These are phyloP conservation scores for Pseudonectria foliicola DNA, from an alignment of 2,329 filamentous ascomycete genomes.

Conservation along the genomic window DNA sequence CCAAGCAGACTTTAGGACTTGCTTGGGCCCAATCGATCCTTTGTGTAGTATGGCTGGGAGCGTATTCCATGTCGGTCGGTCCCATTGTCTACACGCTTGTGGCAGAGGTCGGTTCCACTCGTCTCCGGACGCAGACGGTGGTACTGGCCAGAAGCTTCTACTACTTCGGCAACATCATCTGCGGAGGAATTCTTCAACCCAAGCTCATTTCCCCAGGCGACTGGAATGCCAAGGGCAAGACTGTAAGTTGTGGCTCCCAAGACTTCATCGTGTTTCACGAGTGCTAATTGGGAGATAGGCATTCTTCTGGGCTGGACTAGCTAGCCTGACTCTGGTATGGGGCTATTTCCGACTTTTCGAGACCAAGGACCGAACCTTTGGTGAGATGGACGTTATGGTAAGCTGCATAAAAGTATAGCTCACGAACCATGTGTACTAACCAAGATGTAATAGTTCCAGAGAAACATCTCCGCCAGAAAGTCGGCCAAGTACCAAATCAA, in stretches of 20 bases:
- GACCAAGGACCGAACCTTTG: constrained; percentile 38
- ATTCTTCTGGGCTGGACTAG: constrained; percentile 35
- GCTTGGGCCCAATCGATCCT: constrained; percentile 35
- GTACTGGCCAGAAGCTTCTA: constrained; percentile 34
- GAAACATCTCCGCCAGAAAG: constrained; percentile 31
- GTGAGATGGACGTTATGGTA: constrained; percentile 38
- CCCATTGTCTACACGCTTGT: constrained; percentile 38
- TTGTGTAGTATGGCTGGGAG: constrained; percentile 37
- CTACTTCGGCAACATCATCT: constrained; percentile 35
- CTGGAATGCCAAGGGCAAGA: constrained; percentile 35
- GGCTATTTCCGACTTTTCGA: constrained; percentile 38
- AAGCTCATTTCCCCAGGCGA: constrained; percentile 31
- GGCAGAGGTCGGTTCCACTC: constrained; percentile 35
- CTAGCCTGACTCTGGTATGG: constrained; percentile 32
- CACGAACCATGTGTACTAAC: constrained; percentile 8
- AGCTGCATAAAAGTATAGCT: background rate
- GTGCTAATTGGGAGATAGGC: constrained; percentile 21
- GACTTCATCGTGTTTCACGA: background rate
- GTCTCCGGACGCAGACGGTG: constrained; percentile 35
- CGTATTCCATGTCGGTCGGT: constrained; percentile 37
- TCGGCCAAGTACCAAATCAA: constrained; percentile 30
- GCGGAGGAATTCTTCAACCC: constrained; percentile 31
- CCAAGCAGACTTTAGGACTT: constrained; percentile 27
- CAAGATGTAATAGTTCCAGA: constrained; percentile 23
- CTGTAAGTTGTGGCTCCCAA: constrained; percentile 14